Conservation (phyloP, 2,329 filamentous ascomycete genomes). For the Talaromyces atroroseus region DNA sequence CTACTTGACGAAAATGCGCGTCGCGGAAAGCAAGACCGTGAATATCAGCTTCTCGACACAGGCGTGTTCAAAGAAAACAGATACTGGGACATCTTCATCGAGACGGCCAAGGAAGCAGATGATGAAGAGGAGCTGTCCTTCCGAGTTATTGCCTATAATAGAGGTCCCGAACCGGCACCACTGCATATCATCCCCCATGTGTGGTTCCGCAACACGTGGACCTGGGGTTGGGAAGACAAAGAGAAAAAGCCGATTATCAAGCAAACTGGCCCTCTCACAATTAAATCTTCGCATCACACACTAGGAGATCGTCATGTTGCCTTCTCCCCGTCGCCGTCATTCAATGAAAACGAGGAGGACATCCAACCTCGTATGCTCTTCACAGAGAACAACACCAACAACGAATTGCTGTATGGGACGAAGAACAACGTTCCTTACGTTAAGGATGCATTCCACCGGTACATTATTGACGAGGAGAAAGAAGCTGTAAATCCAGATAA, state of each 20-base stretch:
- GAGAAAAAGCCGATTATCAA: constrained; percentile 76
- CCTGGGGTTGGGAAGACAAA: constrained; percentile 74
- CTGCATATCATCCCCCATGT: constrained; percentile 91
- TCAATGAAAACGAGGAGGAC: constrained; percentile 72
- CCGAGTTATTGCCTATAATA: constrained; percentile 93
- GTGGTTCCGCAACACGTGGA: constrained; percentile 97
- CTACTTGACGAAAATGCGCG: constrained; percentile 77
- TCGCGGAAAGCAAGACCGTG: constrained; percentile 68
- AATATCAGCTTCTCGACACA: constrained; percentile 90
- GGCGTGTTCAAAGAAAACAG: constrained; percentile 80
- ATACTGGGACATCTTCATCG: constrained; percentile 97
- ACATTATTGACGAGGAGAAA: constrained; percentile 78
- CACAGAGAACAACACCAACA: constrained; percentile 94
- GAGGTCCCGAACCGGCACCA: constrained; percentile 82
- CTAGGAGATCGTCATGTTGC: constrained; percentile 79
- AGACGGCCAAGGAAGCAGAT: constrained; percentile 89
- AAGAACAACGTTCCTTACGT: constrained; percentile 79
- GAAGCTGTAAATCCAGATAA: constrained; percentile 73
- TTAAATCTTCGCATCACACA: constrained; percentile 70
- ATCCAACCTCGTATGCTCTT: constrained; percentile 81
- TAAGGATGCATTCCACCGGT: constrained; percentile 89
- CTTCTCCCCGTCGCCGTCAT: constrained; percentile 83
- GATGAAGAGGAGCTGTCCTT: constrained; percentile 89
- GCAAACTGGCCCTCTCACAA: constrained; percentile 59
- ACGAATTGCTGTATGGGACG: constrained; percentile 66